Conservation (phyloP, 805 yeast species). For the Cyberlindnera lachancei region DNA sequence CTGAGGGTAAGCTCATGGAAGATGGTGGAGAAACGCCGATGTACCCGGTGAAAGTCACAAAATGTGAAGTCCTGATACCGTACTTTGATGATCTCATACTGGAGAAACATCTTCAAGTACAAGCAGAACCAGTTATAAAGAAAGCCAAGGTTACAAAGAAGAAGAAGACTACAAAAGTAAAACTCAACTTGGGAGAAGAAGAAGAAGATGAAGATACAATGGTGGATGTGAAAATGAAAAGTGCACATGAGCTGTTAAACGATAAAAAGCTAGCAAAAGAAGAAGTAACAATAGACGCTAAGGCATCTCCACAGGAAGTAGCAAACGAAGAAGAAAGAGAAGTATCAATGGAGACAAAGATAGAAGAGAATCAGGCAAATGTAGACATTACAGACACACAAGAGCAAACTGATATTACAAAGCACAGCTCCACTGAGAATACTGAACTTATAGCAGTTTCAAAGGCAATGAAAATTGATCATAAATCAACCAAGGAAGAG, state of each 20-base stretch:
- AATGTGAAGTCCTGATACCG: slow-evolving; percentile 34
- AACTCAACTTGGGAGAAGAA: slow-evolving; percentile 24
- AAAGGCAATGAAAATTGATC: neutral
- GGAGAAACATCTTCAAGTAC: slow-evolving; percentile 6
- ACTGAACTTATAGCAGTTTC: neutral
- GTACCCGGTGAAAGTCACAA: slow-evolving; percentile 41
- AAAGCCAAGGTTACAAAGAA: slow-evolving; percentile 6
- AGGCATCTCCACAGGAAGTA: too few relatives aligned
- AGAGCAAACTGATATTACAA: slow-evolving; percentile 1
- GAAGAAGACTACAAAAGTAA: slow-evolving; percentile 27
- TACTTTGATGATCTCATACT: slow-evolving; percentile 39
- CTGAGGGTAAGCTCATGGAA: slow-evolving; percentile 37
- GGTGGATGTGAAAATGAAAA: slow-evolving; percentile 29
- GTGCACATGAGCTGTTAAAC: slow-evolving; percentile 33
- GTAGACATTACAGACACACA: neutral
- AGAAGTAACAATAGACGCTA: neutral
- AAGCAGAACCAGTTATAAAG: neutral
- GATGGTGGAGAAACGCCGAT: slow-evolving; percentile 38
- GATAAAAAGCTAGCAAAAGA: slow-evolving; percentile 19
- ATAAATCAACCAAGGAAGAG: slow-evolving; percentile 1
- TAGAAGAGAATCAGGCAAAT: neutral
- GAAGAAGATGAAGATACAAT: slow-evolving; percentile 21
- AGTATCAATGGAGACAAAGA: neutral
- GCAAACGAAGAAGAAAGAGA: neutral
- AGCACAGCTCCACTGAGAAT: too few relatives aligned